A percentile compares a stretch with the other conserved stretches of the same genome.
phyloP scores from a whole-genome alignment of 1,139 yeast genomes.

The Kodamaea fungicola region DNA sequence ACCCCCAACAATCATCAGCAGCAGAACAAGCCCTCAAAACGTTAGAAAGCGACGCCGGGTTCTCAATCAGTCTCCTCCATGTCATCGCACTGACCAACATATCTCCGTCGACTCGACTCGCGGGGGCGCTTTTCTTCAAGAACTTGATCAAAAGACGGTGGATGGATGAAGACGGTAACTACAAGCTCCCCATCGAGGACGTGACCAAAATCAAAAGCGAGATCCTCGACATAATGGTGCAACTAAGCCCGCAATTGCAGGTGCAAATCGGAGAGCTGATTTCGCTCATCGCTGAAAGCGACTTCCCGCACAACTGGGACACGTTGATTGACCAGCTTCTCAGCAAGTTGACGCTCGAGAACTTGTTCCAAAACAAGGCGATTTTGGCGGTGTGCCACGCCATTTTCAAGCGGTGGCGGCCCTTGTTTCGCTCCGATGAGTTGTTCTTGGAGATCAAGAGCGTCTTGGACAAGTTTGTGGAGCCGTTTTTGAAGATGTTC shows the following conservation, averaged over 20 bases:
- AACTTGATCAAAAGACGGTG: constrained; percentile 81
- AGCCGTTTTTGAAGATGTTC: constrained; percentile 70
- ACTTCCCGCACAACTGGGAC: constrained; percentile 90
- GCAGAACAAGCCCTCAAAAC: constrained; percentile 59
- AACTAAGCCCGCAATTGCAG: constrained; percentile 71
- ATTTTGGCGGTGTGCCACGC: constrained; percentile 91
- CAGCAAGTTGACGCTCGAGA: constrained; percentile 55
- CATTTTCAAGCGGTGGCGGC: constrained; percentile 95
- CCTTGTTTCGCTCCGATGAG: constrained; percentile 87
- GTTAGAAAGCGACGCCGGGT: constrained; percentile 67
- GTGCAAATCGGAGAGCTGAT: constrained; percentile 92
- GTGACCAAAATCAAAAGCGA: constrained; percentile 68
- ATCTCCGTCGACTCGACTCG: constrained; percentile 62
- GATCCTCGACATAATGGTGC: constrained; percentile 79
- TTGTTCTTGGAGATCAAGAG: constrained; percentile 81
- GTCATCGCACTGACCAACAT: constrained; percentile 66
- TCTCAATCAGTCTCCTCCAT: constrained; percentile 70
- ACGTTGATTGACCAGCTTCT: constrained; percentile 75
- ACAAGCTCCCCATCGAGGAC: constrained; percentile 60
- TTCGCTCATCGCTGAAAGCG: constrained; percentile 90
- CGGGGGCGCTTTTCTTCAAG: constrained; percentile 89
- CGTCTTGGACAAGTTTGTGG: constrained; percentile 82
- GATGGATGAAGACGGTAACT: constrained; percentile 86
- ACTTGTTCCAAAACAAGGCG: constrained; percentile 77
- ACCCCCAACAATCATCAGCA: constrained; percentile 51